Conservation (phyloP, 163 green algal genomes). For the Trebouxia gelatinosa region DNA sequence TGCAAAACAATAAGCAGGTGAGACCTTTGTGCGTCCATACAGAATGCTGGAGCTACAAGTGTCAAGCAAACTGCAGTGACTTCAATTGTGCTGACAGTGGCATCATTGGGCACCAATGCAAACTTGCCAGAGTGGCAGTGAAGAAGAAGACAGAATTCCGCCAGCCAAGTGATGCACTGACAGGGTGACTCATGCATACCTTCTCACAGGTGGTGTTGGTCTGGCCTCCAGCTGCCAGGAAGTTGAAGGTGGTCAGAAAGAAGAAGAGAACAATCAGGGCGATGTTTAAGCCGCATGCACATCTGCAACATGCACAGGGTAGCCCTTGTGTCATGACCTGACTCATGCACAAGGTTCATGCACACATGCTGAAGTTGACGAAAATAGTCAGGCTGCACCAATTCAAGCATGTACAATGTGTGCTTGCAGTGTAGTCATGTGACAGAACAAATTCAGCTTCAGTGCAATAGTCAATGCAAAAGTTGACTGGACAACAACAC, state of each 20-base stretch:
- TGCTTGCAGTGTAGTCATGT: neutral
- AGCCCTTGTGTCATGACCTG: neutral
- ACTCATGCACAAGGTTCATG: neutral
- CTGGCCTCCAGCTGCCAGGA: slow-evolving; percentile 12
- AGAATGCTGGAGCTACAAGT: neutral
- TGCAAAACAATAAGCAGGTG: neutral
- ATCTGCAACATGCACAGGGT: neutral
- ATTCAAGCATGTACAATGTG: neutral
- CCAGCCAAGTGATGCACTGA: neutral
- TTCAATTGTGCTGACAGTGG: neutral
- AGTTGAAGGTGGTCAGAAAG: neutral
- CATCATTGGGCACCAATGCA: neutral
- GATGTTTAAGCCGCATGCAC: neutral
- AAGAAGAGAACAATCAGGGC: neutral
- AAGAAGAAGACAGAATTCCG: neutral
- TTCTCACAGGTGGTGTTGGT: neutral
- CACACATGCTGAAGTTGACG: neutral
- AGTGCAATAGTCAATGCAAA: neutral
- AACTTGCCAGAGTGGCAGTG: too few relatives aligned
- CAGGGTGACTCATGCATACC: neutral
- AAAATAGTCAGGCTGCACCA: neutral
- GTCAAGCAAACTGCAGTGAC: neutral
- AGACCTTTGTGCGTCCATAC: neutral
- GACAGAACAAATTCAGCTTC: neutral
- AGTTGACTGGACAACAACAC: too few relatives aligned